phyloP scores from a whole-genome alignment of 2,329 filamentous ascomycete species.

The Fusarium sulawesiense region DNA sequence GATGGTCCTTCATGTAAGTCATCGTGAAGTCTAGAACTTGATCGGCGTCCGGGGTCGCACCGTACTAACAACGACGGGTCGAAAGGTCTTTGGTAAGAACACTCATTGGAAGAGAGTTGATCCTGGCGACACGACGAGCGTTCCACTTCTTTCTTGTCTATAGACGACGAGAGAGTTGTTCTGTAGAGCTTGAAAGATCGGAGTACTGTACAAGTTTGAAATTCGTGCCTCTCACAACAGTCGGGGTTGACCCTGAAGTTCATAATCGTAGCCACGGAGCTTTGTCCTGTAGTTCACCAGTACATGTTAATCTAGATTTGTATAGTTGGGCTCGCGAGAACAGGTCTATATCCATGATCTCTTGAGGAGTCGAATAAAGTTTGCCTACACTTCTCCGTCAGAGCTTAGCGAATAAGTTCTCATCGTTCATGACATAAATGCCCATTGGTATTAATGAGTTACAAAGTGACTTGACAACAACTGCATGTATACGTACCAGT shows the following conservation, averaged over 20 bases:
- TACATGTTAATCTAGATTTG: no score
- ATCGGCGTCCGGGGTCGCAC: neutral
- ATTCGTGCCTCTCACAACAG: neutral
- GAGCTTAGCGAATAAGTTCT: neutral
- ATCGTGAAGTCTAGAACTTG: neutral
- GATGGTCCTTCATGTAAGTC: neutral
- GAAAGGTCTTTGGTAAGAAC: neutral
- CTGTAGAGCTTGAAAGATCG: neutral
- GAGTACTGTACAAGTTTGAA: neutral
- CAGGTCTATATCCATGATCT: neutral
- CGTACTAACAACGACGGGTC: neutral
- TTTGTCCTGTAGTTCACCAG: no score
- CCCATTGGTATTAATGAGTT: neutral
- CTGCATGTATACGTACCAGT: accelerated
- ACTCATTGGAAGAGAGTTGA: neutral
- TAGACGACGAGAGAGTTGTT: neutral
- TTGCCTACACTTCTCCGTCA: neutral
- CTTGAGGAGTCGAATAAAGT: neutral
- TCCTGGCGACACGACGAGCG: neutral
- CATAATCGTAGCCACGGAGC: no score
- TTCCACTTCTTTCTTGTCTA: neutral
- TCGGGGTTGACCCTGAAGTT: neutral
- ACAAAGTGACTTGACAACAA: accelerated
- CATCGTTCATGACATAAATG: neutral
- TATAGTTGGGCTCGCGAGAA: neutral